A percentile compares a stretch with the other conserved stretches of the same genome.
phyloP scores from a whole-genome alignment of 2,329 filamentous ascomycete species.

The Xylaria arbuscula region DNA sequence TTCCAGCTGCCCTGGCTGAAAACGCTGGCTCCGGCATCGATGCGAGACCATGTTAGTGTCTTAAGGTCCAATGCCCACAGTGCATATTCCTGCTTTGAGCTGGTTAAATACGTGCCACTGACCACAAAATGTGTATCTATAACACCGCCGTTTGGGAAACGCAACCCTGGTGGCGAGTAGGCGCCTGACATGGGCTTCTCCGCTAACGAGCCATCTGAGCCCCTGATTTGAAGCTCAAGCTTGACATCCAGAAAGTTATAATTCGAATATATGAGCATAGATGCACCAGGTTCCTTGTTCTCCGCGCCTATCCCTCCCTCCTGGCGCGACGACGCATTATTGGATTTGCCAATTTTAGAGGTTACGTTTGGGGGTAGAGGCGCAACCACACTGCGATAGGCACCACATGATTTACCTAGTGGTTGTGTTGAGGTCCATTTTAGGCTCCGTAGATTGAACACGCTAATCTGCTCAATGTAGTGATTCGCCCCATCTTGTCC shows the following conservation, averaged over 20 bases:
- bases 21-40: constrained; percentile 92
- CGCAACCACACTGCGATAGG: constrained; percentile 94
- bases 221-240: constrained; percentile 88
- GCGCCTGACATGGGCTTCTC: constrained; percentile 90
- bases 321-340: constrained; percentile 54
- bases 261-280: constrained; percentile 98
- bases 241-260: constrained; percentile 99
- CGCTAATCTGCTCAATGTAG: constrained; percentile 98
- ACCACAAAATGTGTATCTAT: constrained; percentile 98
- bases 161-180: constrained; percentile 88
- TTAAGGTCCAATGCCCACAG: constrained; percentile 93
- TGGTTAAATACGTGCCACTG: constrained; percentile 95
- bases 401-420: constrained; percentile 91
- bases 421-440: constrained; percentile 94
- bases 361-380: constrained; percentile 77
- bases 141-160: constrained; percentile 95
- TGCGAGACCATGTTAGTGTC: constrained; percentile 91
- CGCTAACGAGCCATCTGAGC: constrained; percentile 82
- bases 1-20: constrained; percentile 99
- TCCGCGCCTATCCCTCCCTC: constrained; percentile 65
- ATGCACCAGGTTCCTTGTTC: constrained; percentile 67
- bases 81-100: constrained; percentile 97
- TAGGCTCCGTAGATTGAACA: constrained; percentile 94
- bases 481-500: constrained; percentile 98
- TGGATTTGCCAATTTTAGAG: constrained; percentile 73